phyloP scores from a whole-genome alignment of 1,284 basidiomycete genomes.

The Ustilago hordei region DNA sequence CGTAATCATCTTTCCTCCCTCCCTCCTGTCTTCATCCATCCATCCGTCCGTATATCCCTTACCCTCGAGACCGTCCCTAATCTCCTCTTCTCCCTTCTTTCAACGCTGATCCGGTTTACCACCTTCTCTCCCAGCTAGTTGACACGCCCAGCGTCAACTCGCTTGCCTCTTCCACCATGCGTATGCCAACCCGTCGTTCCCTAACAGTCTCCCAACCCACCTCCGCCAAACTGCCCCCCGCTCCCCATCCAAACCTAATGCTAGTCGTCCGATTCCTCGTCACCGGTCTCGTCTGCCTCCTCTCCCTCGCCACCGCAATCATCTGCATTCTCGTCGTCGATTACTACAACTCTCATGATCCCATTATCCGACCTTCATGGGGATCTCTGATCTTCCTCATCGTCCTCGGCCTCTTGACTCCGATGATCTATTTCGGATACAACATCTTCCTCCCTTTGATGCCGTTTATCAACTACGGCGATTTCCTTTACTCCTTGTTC shows the following conservation, averaged over 20 bases:
- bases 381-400: constrained; percentile 70
- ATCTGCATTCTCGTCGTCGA: constrained; percentile 64
- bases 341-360: constrained; percentile 69
- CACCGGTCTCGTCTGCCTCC: constrained; percentile 62
- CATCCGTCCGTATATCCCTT: constrained; percentile 1
- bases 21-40: constrained; percentile 1
- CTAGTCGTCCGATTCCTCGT: constrained; percentile 64
- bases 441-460: constrained; percentile 68
- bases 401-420: constrained; percentile 68
- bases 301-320: constrained; percentile 63
- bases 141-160: not conserved
- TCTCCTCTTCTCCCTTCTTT: not conserved
- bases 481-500: constrained; percentile 66
- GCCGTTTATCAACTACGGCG: constrained; percentile 67
- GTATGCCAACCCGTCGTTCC: constrained; percentile 60
- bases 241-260: constrained; percentile 64
- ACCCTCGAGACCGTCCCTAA: not conserved
- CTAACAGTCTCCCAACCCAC: constrained; percentile 54
- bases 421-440: constrained; percentile 69
- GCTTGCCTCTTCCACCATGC: constrained; percentile 47
- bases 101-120: too few relatives aligned
- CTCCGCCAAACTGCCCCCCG: constrained; percentile 37
- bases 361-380: constrained; percentile 70
- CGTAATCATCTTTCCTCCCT: not conserved
- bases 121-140: not conserved